These are phyloP conservation scores for Venturia effusa DNA, from an alignment of 2,329 filamentous ascomycete genomes.

Conservation along the genomic window DNA sequence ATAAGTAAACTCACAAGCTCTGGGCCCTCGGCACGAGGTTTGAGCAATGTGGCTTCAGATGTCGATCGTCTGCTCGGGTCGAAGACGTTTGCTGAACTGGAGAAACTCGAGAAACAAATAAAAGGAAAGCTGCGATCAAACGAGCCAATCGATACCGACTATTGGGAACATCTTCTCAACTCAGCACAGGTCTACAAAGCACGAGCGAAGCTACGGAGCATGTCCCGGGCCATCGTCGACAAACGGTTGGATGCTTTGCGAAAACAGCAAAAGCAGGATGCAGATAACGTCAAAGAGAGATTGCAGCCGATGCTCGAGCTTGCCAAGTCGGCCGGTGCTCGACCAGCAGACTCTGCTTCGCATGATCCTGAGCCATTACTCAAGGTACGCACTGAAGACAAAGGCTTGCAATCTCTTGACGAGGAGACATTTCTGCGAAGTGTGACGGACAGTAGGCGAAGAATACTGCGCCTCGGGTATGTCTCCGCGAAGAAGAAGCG, in stretches of 20 bases:
- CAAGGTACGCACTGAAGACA: constrained; percentile 54
- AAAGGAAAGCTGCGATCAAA: constrained; percentile 74
- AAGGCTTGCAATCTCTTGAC: constrained; percentile 45
- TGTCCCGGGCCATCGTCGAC: constrained; percentile 65
- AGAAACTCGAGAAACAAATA: constrained; percentile 78
- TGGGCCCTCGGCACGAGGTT: constrained; percentile 58
- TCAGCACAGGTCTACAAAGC: constrained; percentile 87
- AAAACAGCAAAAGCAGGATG: constrained; percentile 57
- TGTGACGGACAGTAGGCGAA: constrained; percentile 46
- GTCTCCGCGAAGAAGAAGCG: constrained; percentile 46
- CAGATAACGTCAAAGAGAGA: constrained; percentile 37
- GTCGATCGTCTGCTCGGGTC: constrained; percentile 79
- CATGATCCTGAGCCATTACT: constrained; percentile 55
- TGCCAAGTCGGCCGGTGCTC: background rate
- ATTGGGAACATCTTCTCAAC: constrained; percentile 87
- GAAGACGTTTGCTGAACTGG: constrained; percentile 80
- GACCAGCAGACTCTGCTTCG: background rate
- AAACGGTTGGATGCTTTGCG: constrained; percentile 56
- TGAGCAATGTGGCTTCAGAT: constrained; percentile 73
- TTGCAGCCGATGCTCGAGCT: constrained; percentile 35
- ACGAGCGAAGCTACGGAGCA: constrained; percentile 67
- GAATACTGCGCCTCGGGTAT: constrained; percentile 53
- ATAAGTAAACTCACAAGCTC: constrained; percentile 52
- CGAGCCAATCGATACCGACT: constrained; percentile 90
- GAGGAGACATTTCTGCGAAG: constrained; percentile 48